These are phyloP conservation scores for Leishmania aethiopica DNA, from an alignment of 208 protist genomes.

Conservation along the genomic window DNA sequence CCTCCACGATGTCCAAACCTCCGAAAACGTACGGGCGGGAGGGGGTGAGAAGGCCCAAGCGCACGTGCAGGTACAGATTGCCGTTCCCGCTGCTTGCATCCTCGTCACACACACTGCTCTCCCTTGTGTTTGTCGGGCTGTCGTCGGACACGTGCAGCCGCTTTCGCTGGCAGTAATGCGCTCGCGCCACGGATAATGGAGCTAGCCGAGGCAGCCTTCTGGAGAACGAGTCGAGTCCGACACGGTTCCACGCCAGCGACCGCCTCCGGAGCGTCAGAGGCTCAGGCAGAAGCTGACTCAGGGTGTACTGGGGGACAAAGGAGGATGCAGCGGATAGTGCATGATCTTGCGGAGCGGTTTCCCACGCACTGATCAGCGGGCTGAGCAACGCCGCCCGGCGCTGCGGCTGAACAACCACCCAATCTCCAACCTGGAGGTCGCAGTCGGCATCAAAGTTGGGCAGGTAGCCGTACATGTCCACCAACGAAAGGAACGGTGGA, in stretches of 20 bases:
- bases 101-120: neutral
- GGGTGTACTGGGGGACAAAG: slow-evolving; percentile 17
- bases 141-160: slow-evolving; percentile 17
- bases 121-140: neutral
- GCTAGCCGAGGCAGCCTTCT: slow-evolving; percentile 12
- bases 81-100: slow-evolving; percentile 17
- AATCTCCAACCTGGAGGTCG: slow-evolving; percentile 81
- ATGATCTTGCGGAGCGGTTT: slow-evolving; percentile 11
- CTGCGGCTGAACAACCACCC: slow-evolving; percentile 70
- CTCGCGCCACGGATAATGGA: slow-evolving; percentile 25
- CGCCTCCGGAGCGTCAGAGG: slow-evolving; percentile 25
- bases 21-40: slow-evolving; percentile 73
- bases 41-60: slow-evolving; percentile 74
- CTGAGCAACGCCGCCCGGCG: slow-evolving; percentile 49
- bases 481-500: slow-evolving; percentile 36
- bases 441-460: slow-evolving; percentile 66
- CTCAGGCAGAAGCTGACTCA: slow-evolving; percentile 30
- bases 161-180: slow-evolving; percentile 30
- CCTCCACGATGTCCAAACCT: slow-evolving; percentile 62
- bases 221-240: neutral
- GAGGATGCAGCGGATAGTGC: neutral
- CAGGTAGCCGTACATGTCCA: slow-evolving; percentile 58
- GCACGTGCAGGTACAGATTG: slow-evolving; percentile 68
- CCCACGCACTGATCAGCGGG: slow-evolving; percentile 58
- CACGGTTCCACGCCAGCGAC: slow-evolving; percentile 16